These are phyloP conservation scores for Leccinum boreale DNA, from an alignment of 768 basidiomycete genomes.

Conservation along the genomic window DNA sequence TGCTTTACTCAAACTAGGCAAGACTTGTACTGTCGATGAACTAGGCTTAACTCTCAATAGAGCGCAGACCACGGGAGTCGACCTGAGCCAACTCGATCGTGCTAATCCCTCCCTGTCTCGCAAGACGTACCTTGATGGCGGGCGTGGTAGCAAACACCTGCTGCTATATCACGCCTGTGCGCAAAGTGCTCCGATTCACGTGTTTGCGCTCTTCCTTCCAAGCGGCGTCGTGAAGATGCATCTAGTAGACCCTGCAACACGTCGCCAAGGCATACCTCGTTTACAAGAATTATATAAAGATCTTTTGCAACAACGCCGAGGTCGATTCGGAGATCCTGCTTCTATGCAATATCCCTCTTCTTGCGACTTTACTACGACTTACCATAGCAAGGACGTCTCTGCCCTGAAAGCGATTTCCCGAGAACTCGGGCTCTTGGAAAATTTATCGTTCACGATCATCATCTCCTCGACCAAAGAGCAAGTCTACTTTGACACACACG, in stretches of 20 bases:
- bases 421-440: constrained; percentile 75
- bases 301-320: constrained; percentile 49
- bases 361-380: constrained; percentile 62
- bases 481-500: constrained; percentile 71
- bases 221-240: constrained; percentile 69
- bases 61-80: constrained; percentile 79
- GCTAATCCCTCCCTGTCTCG: constrained; percentile 54
- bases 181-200: constrained; percentile 69
- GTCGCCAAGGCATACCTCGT: constrained; percentile 75
- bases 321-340: constrained; percentile 36
- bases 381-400: constrained; percentile 73
- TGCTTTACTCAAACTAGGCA: constrained; percentile 79
- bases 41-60: constrained; percentile 70
- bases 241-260: constrained; percentile 87
- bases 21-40: constrained; percentile 69
- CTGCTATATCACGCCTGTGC: constrained; percentile 88
- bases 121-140: constrained; percentile 71
- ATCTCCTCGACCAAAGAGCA: constrained; percentile 86
- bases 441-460: constrained; percentile 70
- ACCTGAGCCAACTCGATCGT: constrained; percentile 76
- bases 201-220: constrained; percentile 86
- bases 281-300: constrained; percentile 74
- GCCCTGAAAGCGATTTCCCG: constrained; percentile 87
- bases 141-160: constrained; percentile 68
- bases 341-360: constrained; percentile 64